Evolutionary conservation across 108 stramenopile species (phyloP).

Genomic region (Epipyxis sp.): DNA sequence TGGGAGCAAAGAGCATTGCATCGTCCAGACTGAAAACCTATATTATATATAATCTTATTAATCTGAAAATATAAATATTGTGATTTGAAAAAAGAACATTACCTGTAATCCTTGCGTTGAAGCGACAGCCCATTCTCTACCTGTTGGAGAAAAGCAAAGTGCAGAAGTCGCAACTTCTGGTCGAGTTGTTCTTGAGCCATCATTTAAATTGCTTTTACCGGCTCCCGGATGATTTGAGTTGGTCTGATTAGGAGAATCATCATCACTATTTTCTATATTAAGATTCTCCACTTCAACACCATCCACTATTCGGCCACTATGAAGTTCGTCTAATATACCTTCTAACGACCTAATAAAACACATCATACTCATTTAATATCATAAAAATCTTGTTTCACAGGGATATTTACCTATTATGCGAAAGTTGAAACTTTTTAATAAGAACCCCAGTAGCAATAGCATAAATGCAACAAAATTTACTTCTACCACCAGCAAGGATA

Average conservation of each 20-base stretch:
- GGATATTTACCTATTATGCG: conserved; percentile 74
- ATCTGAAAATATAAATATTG: no score
- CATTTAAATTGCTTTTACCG: background rate
- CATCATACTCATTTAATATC: no score
- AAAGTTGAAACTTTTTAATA: conserved; percentile 97
- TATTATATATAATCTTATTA: no score
- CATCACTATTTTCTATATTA: conserved; percentile 35
- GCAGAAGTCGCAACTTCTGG: conserved; percentile 46
- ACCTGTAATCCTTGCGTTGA: conserved; percentile 56
- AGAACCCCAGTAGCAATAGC: conserved; percentile 81
- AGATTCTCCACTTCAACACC: conserved; percentile 41
- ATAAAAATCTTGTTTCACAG: conserved; percentile 15
- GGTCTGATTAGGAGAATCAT: conserved; percentile 35
- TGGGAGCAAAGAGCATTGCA: conserved; percentile 54
- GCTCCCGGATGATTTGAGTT: conserved; percentile 26
- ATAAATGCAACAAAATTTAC: conserved; percentile 97
- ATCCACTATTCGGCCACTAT: conserved; percentile 42
- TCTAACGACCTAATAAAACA: conserved; percentile 28
- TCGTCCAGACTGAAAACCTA: conserved; percentile 58
- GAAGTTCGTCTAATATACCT: conserved; percentile 50
- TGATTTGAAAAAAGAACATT: no score
- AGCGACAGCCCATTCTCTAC: conserved; percentile 57
- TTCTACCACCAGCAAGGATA: conserved; percentile 91
- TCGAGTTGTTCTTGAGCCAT: background rate
- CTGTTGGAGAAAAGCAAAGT: conserved; percentile 57